Conservation (phyloP, 2,329 filamentous ascomycete species). For the Hypoxylon sp. region DNA sequence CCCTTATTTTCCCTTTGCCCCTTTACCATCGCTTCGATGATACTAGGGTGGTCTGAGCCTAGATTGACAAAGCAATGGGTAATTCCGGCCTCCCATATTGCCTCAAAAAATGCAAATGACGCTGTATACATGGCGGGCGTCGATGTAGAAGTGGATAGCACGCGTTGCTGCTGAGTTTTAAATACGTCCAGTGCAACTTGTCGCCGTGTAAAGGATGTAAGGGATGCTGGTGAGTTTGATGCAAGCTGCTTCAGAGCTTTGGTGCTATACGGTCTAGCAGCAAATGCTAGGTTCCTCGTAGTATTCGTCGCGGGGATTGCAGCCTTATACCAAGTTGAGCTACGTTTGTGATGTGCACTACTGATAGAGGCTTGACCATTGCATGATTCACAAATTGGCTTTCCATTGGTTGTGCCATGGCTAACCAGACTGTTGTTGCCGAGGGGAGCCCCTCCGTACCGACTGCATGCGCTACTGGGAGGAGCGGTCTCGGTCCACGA, state of each 20-base stretch:
- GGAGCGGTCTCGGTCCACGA: slow-evolving; percentile 31
- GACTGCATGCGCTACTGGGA: slow-evolving; percentile 19
- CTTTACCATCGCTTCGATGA: slow-evolving; percentile 83
- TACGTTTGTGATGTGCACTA: slow-evolving; percentile 3
- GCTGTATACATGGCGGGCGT: slow-evolving; percentile 63
- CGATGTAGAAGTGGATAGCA: slow-evolving; percentile 21
- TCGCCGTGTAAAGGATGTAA: slow-evolving; percentile 1
- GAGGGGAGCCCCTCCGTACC: slow-evolving; percentile 26
- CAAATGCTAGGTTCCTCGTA: neutral
- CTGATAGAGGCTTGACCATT: neutral
- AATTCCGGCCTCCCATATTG: slow-evolving; percentile 49
- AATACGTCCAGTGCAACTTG: slow-evolving; percentile 2
- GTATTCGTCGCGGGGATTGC: slow-evolving; percentile 1
- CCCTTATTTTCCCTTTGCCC: slow-evolving; percentile 72
- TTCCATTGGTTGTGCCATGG: slow-evolving; percentile 19
- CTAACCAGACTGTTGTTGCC: slow-evolving; percentile 25
- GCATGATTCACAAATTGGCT: slow-evolving; percentile 1
- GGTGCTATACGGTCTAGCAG: slow-evolving; percentile 20
- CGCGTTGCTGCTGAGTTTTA: slow-evolving; percentile 8
- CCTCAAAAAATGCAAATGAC: slow-evolving; percentile 72
- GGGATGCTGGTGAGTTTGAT: slow-evolving; percentile 1
- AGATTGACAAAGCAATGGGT: slow-evolving; percentile 66
- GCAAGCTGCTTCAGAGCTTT: neutral
- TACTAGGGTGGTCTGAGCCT: slow-evolving; percentile 77
- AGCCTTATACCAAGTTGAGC: slow-evolving; percentile 18